These are phyloP conservation scores for Adenanthera pavonina DNA, from an alignment of 306 rosid species.

Conservation along the genomic window DNA sequence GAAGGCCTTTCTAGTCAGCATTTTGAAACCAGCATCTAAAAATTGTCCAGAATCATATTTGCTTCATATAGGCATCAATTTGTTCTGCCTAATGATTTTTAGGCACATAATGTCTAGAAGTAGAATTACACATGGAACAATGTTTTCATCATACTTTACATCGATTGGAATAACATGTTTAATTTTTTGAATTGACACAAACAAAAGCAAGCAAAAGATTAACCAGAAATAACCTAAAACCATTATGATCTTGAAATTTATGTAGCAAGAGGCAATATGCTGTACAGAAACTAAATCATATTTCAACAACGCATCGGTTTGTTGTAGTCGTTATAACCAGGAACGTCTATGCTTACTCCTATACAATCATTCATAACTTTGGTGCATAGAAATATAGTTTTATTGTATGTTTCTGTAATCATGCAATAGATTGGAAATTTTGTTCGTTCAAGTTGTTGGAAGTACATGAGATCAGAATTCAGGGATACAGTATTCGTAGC, in stretches of 20 bases:
- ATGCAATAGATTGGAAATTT: not conserved
- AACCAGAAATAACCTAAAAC: not conserved
- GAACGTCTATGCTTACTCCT: not conserved
- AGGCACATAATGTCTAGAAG: not conserved
- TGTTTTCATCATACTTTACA: not conserved
- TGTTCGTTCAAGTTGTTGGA: not conserved
- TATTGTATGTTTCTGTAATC: not conserved
- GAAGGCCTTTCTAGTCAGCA: conserved; percentile 6
- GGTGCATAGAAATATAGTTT: not conserved
- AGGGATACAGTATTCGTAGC: not conserved
- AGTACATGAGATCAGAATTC: not conserved
- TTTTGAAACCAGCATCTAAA: conserved; percentile 3
- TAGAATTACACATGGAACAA: not conserved
- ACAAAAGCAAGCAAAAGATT: not conserved
- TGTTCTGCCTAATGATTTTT: not conserved
- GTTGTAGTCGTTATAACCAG: not conserved
- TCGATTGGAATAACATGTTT: not conserved
- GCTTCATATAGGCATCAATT: not conserved
- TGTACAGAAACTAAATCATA: not conserved
- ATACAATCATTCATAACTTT: not conserved
- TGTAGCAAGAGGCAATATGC: not conserved
- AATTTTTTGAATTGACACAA: not conserved
- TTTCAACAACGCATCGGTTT: no score
- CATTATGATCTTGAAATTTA: not conserved
- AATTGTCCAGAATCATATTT: conserved; percentile 6